Base-by-base conservation (phyloP, 106 monocot genomes). In the Dendrobium officinale region DNA sequence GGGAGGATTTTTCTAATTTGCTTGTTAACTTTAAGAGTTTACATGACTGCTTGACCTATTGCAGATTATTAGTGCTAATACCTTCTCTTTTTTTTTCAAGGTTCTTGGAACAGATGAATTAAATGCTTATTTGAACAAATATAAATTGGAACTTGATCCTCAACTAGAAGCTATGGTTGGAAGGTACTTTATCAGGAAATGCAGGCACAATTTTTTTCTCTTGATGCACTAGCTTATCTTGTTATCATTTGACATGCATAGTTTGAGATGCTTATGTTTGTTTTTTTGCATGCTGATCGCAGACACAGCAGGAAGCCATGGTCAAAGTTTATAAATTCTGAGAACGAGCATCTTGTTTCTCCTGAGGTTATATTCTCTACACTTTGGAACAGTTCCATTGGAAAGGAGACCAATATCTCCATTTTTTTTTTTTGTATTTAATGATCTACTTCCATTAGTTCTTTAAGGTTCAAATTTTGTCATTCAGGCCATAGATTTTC, bases 241-340 rank as follows among this genome's bases (percentile, higher is more conserved):
- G 48, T 51, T 13, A 51, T 44, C 19, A n/a, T 22, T 5, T 45
- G 42, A 75, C n/a, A 43, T 42, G 42, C 13, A 73, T 22, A 70
- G 68, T 19, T 73, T 27, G 73, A 27, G 4, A 40, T 13, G 24
- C 61, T 64, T 19, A 4, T 10, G 18, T 42, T 47, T 47, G 54
- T 10, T 8, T 22, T 18, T 55, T 55, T 2, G 15, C 37, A 2
- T 82, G 43, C 31, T 31, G 31, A 31, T 31, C 31, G 31, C 87
- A 95, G 95, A 83, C 95, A 95, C 77, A 89, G 91, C 84, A 89
- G 92, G 82, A 95, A 95, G 77, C 92, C 87, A 20, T 95, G 95
- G 95, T 86, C 91, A 29, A 89, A 89, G 55, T 95, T 92, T 82
- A 89, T 95, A 24, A 95, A 89, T 91, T 80, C 87, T 37, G 92